Evolutionary conservation across 164 flowering plant genomes (phyloP).

Genomic region (Aristolochia fimbriata): DNA sequence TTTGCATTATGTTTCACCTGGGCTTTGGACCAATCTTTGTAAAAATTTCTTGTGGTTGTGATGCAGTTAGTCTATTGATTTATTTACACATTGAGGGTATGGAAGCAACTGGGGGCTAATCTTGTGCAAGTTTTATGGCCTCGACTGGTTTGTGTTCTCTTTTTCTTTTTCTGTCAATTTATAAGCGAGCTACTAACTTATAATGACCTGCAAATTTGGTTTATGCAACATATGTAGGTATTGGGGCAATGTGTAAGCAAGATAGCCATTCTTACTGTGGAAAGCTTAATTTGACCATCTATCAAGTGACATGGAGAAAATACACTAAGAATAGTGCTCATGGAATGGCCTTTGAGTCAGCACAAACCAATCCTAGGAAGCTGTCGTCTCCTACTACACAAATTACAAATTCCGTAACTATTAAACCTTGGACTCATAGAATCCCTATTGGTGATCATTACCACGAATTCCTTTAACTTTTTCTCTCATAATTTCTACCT

Average conservation of each 20-base stretch:
- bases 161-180: neutral
- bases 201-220: neutral
- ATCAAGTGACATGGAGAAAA: constrained; percentile 13
- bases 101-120: constrained; percentile 62
- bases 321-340: constrained; percentile 17
- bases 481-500: constrained; percentile 1
- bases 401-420: constrained; percentile 38
- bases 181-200: neutral
- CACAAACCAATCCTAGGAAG: constrained; percentile 34
- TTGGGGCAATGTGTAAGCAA: constrained; percentile 41
- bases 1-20: no score
- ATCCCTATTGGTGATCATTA: constrained; percentile 65
- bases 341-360: constrained; percentile 66
- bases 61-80: no score
- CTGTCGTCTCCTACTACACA: constrained; percentile 32
- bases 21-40: no score
- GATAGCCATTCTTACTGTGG: constrained; percentile 17
- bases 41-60: no score
- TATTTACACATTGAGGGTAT: constrained; percentile 14
- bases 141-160: constrained; percentile 30
- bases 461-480: constrained; percentile 56
- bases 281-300: constrained; percentile 6
- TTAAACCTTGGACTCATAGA: constrained; percentile 73
- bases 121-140: constrained; percentile 35
- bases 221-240: constrained; percentile 21